Evolutionary conservation across 1,284 basidiomycete genomes (phyloP), one percentile per base, ranked within the genome.

Genomic region (Leccinum solheimii): DNA sequence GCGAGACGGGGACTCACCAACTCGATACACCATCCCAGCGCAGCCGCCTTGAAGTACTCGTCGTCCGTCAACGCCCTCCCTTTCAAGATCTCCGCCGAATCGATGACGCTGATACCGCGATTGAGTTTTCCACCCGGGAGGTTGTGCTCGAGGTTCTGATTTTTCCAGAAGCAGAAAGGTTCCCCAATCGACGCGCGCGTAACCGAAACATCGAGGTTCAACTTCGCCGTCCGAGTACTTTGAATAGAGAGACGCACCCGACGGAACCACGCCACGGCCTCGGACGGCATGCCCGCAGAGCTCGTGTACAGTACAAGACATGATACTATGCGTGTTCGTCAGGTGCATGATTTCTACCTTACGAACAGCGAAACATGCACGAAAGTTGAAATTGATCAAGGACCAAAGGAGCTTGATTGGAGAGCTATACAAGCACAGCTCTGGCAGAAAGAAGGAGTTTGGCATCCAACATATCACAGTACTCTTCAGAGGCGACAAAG

Each of bases 41-140:
- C 81, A 9, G 95, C 96, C 9, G 94, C 88, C 67, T 92, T 86
- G 77, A 89, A 83, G 80, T 97, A 98, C 78, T 98, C 96, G 11
- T 92, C 86, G 2, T 94, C 91, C 2, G 79, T 80, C 62, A 94
- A 75, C 21, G 78, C 64, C 2, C 85, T 79, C 5, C 90, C 91
- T 64, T 89, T 88, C 65, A 98, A 78, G 74, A 98, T 97, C 77
- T 94, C 89, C 59, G 91, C 91, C 4, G 94, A 94, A 78, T 99
- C 97, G 55, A 97, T 90, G 65, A 98, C 96, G 8, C 93, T 94
- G 73, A 98, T 84, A 38, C 97, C 97, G 38, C 97, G 88, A 79
- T 98, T 99, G 63, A 98, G 89, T 79, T 99, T 99, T 11, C 97
- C 95, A n/a, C 95, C 94, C 0, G 96, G 95, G 11, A 93, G 91